These are phyloP conservation scores for Candida pseudofarinosa DNA, from an alignment of 805 yeast species.

Conservation along the genomic window DNA sequence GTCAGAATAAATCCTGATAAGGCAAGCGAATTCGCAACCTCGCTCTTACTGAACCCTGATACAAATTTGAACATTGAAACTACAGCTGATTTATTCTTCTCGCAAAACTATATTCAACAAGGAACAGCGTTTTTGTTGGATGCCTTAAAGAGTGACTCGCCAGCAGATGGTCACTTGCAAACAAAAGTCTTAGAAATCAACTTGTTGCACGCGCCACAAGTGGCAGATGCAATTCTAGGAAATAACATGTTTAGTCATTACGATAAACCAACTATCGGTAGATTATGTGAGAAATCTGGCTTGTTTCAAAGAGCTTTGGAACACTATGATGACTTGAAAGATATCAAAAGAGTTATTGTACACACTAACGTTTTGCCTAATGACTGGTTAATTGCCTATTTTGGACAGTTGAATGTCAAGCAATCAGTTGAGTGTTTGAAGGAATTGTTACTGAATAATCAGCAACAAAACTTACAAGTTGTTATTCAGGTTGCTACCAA, in stretches of 20 bases:
- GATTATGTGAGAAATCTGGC: slow-evolving; percentile 94
- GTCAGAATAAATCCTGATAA: slow-evolving; percentile 94
- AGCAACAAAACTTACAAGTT: slow-evolving; percentile 85
- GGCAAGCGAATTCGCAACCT: slow-evolving; percentile 95
- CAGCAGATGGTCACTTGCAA: slow-evolving; percentile 94
- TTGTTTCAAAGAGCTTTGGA: slow-evolving; percentile 93
- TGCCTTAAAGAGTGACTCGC: slow-evolving; percentile 89
- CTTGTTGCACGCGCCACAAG: slow-evolving; percentile 95
- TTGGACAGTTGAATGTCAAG: slow-evolving; percentile 91
- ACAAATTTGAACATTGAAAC: slow-evolving; percentile 72
- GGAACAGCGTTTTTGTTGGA: slow-evolving; percentile 96
- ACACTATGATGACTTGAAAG: slow-evolving; percentile 90
- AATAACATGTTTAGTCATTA: slow-evolving; percentile 94
- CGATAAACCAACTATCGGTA: slow-evolving; percentile 90
- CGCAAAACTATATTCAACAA: slow-evolving; percentile 92
- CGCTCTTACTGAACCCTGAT: slow-evolving; percentile 62
- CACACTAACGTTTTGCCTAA: slow-evolving; percentile 80
- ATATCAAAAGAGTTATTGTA: slow-evolving; percentile 90
- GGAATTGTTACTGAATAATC: slow-evolving; percentile 73
- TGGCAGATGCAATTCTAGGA: slow-evolving; percentile 97
- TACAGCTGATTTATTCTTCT: slow-evolving; percentile 88
- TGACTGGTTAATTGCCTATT: slow-evolving; percentile 91
- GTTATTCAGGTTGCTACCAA: slow-evolving; percentile 96
- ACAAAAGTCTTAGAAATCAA: slow-evolving; percentile 91
- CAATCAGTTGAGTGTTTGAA: slow-evolving; percentile 84